Percentiles rank a stretch among this genome's conserved stretches.
Evolutionary conservation across 768 basidiomycete genomes (phyloP).

Genomic region (Auriculariales sp.): DNA sequence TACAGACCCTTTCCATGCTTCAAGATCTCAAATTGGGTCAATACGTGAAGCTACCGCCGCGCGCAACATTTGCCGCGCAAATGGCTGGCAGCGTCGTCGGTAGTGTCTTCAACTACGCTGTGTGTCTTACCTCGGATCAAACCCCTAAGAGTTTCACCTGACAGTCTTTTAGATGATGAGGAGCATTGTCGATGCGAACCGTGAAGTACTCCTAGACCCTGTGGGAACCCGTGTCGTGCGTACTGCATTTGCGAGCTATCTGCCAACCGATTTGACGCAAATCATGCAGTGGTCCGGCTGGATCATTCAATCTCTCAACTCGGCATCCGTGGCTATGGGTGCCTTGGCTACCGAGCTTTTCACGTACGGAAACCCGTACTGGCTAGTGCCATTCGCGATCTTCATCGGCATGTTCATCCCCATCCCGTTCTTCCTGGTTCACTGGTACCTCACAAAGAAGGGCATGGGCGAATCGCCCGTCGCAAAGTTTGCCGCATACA

Average conservation of each 20-base stretch:
- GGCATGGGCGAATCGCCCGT: conserved; percentile 20
- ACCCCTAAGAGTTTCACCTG: no score
- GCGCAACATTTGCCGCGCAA: conserved; percentile 32
- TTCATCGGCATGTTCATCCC: conserved; percentile 36
- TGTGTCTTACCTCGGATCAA: no score
- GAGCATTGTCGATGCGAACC: conserved; percentile 30
- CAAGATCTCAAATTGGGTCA: conserved; percentile 38
- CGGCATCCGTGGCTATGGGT: conserved; percentile 40
- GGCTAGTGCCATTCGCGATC: conserved; percentile 32
- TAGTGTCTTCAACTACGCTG: conserved; percentile 38
- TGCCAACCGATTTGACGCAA: neutral
- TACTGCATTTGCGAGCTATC: neutral
- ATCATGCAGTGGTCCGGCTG: conserved; percentile 29
- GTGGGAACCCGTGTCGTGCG: conserved; percentile 32
- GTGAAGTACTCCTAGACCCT: conserved; percentile 31
- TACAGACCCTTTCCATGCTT: conserved; percentile 38
- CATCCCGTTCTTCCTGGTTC: conserved; percentile 32
- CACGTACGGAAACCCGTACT: conserved; percentile 31
- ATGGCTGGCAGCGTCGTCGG: conserved; percentile 37
- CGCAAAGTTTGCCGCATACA: conserved; percentile 22
- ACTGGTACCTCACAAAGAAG: conserved; percentile 17
- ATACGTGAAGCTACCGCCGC: conserved; percentile 38
- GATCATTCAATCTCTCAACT: conserved; percentile 38
- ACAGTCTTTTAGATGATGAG: conserved; percentile 39
- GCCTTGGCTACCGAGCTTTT: conserved; percentile 39